Conservation (phyloP, 768 basidiomycete species). For the Rhodocollybia butyracea region DNA sequence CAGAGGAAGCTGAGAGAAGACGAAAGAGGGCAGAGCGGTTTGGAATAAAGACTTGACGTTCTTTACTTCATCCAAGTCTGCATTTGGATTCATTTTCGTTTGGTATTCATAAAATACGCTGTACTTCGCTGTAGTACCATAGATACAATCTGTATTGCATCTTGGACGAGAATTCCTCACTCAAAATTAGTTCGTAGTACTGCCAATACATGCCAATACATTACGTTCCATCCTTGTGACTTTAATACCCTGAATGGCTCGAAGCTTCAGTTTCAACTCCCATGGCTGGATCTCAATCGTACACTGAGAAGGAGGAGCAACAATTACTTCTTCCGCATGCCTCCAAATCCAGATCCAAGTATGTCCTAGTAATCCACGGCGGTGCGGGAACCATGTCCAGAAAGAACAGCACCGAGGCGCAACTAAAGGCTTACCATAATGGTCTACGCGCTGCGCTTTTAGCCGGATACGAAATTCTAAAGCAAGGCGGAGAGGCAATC, state of each 20-base stretch:
- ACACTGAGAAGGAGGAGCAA: background rate
- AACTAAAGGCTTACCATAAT: conserved; percentile 54
- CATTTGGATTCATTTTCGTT: too few relatives aligned
- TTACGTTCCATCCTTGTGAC: background rate
- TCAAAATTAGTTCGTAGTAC: too few relatives aligned
- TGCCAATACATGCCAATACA: background rate
- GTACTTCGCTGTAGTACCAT: too few relatives aligned
- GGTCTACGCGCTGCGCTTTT: conserved; percentile 52
- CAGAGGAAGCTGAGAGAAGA: conserved; percentile 56
- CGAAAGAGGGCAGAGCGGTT: conserved; percentile 67
- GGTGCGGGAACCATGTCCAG: conserved; percentile 73
- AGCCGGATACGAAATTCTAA: conserved; percentile 63
- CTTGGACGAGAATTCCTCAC: too few relatives aligned
- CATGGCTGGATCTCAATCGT: background rate
- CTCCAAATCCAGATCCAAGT: background rate
- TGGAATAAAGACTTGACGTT: conserved; percentile 24
- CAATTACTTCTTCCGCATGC: background rate
- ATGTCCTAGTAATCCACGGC: conserved; percentile 69
- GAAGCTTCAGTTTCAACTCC: background rate
- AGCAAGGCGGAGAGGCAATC: conserved; percentile 73
- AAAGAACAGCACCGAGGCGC: conserved; percentile 54
- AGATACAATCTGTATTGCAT: too few relatives aligned
- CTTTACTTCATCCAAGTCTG: too few relatives aligned
- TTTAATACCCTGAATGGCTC: background rate
- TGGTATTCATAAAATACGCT: too few relatives aligned